phyloP scores from a whole-genome alignment of 2,329 filamentous ascomycete species.

The Paecilomyces sp. region DNA sequence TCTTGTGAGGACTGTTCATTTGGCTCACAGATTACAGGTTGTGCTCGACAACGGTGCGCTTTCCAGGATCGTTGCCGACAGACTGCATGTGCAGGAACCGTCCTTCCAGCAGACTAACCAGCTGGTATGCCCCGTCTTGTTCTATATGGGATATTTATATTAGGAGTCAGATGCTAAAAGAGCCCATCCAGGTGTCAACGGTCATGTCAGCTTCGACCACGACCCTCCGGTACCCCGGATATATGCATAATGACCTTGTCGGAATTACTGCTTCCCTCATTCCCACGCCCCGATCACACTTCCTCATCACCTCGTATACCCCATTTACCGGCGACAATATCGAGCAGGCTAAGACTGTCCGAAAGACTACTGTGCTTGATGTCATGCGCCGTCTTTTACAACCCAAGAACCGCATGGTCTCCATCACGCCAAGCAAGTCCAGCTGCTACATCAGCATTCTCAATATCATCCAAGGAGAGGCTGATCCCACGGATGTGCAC shows the following conservation, averaged over 20 bases:
- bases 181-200: conserved; percentile 60
- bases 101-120: conserved; percentile 98
- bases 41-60: conserved; percentile 94
- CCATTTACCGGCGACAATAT: conserved; percentile 95
- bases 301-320: conserved; percentile 97
- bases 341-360: conserved; percentile 92
- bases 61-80: conserved; percentile 86
- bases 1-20: neutral
- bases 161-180: neutral
- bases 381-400: conserved; percentile 94
- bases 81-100: conserved; percentile 88
- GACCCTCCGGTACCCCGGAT: conserved; percentile 91
- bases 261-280: conserved; percentile 95
- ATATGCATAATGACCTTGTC: conserved; percentile 99
- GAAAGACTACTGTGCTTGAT: conserved; percentile 95
- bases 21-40: conserved; percentile 41
- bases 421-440: conserved; percentile 87
- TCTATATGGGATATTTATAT: neutral
- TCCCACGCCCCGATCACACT: conserved; percentile 92
- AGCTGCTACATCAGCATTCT: conserved; percentile 99
- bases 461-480: conserved; percentile 98
- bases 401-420: conserved; percentile 99
- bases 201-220: conserved; percentile 99
- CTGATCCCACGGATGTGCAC: conserved; percentile 94
- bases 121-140: conserved; percentile 48